These are phyloP conservation scores for Wallemia mellicola DNA, from an alignment of 1,284 basidiomycete genomes.

Conservation along the genomic window DNA sequence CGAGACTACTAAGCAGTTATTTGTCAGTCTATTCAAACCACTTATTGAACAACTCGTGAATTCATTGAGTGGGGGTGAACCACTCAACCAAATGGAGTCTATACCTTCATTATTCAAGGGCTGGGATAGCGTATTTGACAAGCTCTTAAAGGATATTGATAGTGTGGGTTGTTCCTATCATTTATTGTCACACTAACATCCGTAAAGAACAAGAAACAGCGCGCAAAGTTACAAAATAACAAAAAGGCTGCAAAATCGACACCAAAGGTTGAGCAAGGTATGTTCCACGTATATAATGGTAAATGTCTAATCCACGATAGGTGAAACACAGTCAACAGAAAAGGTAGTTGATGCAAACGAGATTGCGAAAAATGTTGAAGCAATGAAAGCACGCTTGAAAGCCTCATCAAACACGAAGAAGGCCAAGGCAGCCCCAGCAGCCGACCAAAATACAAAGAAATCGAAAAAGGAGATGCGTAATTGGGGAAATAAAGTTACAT, in stretches of 20 bases:
- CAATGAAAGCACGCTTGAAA: slow-evolving; percentile 47
- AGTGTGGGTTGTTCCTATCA: slow-evolving; percentile 4
- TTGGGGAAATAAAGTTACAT: slow-evolving; percentile 57
- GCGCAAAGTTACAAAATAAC: too few species aligned
- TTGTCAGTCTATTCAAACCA: slow-evolving; percentile 54
- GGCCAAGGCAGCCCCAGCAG: slow-evolving; percentile 21
- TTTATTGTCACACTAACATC: too few species aligned
- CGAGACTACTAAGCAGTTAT: slow-evolving; percentile 43
- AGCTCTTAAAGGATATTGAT: slow-evolving; percentile 42
- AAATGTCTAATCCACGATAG: too few species aligned
- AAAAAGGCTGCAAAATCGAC: not conserved
- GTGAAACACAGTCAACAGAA: too few species aligned
- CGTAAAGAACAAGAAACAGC: too few species aligned
- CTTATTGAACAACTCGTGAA: slow-evolving; percentile 50
- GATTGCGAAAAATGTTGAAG: slow-evolving; percentile 72
- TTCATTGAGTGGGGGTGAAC: slow-evolving; percentile 29
- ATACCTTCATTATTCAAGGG: slow-evolving; percentile 38
- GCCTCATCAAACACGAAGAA: too few species aligned
- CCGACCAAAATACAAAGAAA: slow-evolving; percentile 24
- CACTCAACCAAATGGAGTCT: slow-evolving; percentile 13
- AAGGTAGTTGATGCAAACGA: slow-evolving; percentile 45
- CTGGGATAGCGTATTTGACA: slow-evolving; percentile 58
- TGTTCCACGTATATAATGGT: too few species aligned
- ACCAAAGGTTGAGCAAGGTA: too few species aligned
- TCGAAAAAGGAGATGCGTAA: slow-evolving; percentile 55